Conservation (phyloP, 257 asterid genomes). For the Solanum rostratum region DNA sequence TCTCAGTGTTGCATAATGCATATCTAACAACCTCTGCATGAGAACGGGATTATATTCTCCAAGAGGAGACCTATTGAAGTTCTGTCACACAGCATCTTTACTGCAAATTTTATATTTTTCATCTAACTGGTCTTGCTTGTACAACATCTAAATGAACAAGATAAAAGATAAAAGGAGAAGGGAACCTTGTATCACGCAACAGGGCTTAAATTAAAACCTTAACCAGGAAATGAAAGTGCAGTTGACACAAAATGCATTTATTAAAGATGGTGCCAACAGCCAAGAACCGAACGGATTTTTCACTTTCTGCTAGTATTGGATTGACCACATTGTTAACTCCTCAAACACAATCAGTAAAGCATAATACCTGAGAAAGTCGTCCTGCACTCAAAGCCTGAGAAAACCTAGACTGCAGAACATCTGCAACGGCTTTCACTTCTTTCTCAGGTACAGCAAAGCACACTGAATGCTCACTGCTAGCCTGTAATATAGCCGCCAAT, state of each 20-base stretch:
- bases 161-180: neutral
- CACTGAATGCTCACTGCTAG: conserved; percentile 98
- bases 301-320: neutral
- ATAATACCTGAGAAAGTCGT: conserved; percentile 87
- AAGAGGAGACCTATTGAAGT: neutral
- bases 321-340: neutral
- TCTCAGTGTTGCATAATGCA: neutral
- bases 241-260: neutral
- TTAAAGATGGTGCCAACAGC: neutral
- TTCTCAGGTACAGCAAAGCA: conserved; percentile 98
- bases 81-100: neutral
- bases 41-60: neutral
- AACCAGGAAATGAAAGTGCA: neutral
- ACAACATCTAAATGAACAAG: neutral
- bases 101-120: neutral
- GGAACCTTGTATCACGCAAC: neutral
- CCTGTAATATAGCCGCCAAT: conserved; percentile 37
- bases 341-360: neutral
- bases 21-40: neutral
- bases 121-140: neutral
- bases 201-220: neutral
- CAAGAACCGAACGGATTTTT: neutral
- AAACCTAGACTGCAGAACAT: conserved; percentile 75
- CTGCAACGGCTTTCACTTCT: conserved; percentile 85
- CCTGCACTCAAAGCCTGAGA: conserved; percentile 92